Evolutionary conservation across 2,329 filamentous ascomycete genomes (phyloP).

Genomic region (Daldinia sp.): DNA sequence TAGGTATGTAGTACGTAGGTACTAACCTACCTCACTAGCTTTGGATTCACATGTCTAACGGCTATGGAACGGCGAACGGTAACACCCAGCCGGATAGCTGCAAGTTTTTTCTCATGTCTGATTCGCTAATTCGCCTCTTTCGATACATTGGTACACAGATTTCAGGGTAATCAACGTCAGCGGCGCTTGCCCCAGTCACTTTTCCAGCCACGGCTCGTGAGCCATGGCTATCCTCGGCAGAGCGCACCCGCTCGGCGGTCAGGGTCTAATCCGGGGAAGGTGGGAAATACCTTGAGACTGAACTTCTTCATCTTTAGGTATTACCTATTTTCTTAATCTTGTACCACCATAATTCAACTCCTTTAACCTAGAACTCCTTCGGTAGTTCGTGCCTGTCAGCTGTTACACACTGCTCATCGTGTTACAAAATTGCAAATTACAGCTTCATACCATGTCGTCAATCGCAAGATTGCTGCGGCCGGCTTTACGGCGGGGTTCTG

Average conservation of each 20-base stretch:
- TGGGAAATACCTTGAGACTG: background rate
- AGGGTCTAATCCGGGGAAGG: slow-evolving; percentile 30
- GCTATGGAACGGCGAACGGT: background rate
- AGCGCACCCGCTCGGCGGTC: slow-evolving; percentile 29
- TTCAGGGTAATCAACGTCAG: slow-evolving; percentile 30
- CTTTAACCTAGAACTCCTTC: background rate
- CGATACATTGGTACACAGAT: background rate
- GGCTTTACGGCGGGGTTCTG: slow-evolving; percentile 56
- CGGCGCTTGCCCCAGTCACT: slow-evolving; percentile 18
- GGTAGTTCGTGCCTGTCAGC: background rate
- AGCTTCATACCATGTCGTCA: slow-evolving; percentile 53
- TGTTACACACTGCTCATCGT: background rate
- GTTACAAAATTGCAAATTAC: background rate
- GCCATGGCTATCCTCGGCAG: slow-evolving; percentile 42
- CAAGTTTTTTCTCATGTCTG: slow-evolving; percentile 13
- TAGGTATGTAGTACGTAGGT: background rate
- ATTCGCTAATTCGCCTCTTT: background rate
- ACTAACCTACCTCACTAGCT: background rate
- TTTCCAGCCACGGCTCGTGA: slow-evolving; percentile 21
- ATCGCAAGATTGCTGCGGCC: slow-evolving; percentile 61
- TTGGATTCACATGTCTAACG: background rate
- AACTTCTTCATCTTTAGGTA: slow-evolving; percentile 7
- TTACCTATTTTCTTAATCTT: background rate
- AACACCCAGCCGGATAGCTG: slow-evolving; percentile 10
- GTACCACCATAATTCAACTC: background rate